Conservation (phyloP, 148 eudicot genomes). For the Vaccinium darrowii region DNA sequence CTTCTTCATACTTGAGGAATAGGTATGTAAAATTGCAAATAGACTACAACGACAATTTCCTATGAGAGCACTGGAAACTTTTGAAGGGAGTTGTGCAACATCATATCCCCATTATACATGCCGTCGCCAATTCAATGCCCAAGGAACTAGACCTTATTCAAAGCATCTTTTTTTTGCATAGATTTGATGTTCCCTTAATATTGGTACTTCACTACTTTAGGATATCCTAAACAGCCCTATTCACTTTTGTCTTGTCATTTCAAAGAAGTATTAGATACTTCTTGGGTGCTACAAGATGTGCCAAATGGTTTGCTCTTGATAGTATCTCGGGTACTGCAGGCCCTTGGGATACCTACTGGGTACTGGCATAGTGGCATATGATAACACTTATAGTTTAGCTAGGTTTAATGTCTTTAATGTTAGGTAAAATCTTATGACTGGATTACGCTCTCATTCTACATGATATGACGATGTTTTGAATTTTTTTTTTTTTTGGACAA, state of each 20-base stretch:
- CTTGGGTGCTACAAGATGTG: background rate
- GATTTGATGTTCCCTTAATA: background rate
- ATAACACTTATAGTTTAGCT: background rate
- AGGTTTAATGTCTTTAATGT: background rate
- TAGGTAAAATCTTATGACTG: background rate
- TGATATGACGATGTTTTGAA: background rate
- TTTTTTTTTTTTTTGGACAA: no score
- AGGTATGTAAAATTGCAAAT: constrained; percentile 1
- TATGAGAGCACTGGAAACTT: background rate
- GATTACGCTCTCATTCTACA: background rate
- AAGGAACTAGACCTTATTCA: no score
- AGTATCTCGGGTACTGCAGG: background rate
- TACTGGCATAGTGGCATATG: background rate
- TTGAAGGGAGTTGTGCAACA: background rate
- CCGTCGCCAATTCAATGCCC: no score
- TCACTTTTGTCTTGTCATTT: background rate
- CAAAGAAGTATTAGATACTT: background rate
- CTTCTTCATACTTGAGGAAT: background rate
- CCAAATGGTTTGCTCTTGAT: background rate
- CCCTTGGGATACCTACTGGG: background rate
- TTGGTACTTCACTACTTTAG: background rate
- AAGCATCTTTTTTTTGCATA: no score
- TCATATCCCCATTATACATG: background rate
- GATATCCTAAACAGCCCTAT: background rate
- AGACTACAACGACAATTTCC: background rate